Conservation (phyloP, 805 yeast species). For the Ogataea ramenticola region DNA sequence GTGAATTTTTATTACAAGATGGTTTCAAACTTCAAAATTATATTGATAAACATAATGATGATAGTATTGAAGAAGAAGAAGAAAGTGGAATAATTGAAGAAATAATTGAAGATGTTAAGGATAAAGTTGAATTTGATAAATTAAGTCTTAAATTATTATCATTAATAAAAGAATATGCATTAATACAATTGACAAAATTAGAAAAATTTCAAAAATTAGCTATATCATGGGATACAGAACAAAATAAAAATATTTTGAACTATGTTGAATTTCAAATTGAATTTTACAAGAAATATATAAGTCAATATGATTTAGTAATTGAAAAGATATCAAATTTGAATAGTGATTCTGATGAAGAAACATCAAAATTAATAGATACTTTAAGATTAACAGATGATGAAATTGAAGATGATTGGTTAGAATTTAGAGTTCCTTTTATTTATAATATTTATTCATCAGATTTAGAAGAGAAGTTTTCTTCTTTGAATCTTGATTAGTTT, state of each 20-base stretch:
- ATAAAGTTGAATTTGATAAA: conserved; percentile 7
- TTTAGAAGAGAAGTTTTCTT: background rate
- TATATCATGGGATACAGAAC: conserved; percentile 9
- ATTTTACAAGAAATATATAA: conserved; percentile 7
- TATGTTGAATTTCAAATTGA: conserved; percentile 13
- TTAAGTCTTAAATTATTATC: conserved; percentile 8
- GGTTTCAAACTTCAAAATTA: conserved; percentile 15
- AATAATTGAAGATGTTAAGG: conserved; percentile 8
- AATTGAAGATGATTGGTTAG: background rate
- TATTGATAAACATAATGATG: conserved; percentile 18
- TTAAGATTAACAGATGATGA: background rate
- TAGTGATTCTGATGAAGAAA: background rate
- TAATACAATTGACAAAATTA: conserved; percentile 5
- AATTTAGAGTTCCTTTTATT: background rate
- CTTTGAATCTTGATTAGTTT: background rate
- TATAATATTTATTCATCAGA: background rate
- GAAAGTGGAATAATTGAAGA: conserved; percentile 7
- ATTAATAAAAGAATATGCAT: conserved; percentile 8
- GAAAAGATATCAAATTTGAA: background rate
- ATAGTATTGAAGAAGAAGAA: conserved; percentile 16
- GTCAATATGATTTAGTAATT: conserved; percentile 1
- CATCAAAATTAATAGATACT: background rate
- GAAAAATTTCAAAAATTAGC: conserved; percentile 8
- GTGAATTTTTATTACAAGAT: conserved; percentile 24
- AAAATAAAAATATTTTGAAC: conserved; percentile 9